Base-by-base conservation (phyloP, 306 rosid species). In the Trifolium pratense region DNA sequence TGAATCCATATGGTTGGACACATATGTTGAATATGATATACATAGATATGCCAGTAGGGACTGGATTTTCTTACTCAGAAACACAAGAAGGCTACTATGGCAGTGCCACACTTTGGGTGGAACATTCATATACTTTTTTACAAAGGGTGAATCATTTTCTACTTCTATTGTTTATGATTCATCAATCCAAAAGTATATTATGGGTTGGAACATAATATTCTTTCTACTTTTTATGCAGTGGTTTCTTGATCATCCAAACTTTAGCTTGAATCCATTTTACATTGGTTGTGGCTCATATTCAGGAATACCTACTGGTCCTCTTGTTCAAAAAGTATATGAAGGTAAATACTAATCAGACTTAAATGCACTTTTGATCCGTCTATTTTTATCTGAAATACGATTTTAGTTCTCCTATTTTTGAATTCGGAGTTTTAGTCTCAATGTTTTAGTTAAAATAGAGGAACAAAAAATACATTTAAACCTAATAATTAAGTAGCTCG, bases 231-330 rank as follows among this genome's bases (percentile, higher is more conserved):
- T 23, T 34, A 14, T 78, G 62, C 71, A 88, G 91, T 89, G 95
- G 91, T 59, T 89, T 59, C 29, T 39, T 10, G 80, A 71, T 75
- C 90, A 89, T 66, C 69, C 91, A 5, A 37, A 75, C 14, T 89
- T 89, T 70, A 45, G 17, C n/a, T 39, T 84, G 9, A 85, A 89
- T 77, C 78, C 82, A 25, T 40, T 87, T 31, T 85, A 81, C 32
- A 8, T 89, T 23, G 87, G 78, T 37, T 88, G 95, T 20, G 87
- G 83, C 45, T 89, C 95, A 1, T 87, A 85, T 37, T 36, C 92
- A 5, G 87, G 90, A 51, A 12, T 78, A 7, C 13, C 23, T 11
- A 67, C 74, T 0, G 86, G 78, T 14, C 66, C 81, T 20, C 42
- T 84, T 63, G 78, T 66, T 49, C 63, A 66, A 9, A 57, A 78